Percentiles rank a stretch among this genome's conserved stretches.
These are phyloP conservation scores for Leccinum boreale DNA, from an alignment of 768 basidiomycete species.

Conservation along the genomic window DNA sequence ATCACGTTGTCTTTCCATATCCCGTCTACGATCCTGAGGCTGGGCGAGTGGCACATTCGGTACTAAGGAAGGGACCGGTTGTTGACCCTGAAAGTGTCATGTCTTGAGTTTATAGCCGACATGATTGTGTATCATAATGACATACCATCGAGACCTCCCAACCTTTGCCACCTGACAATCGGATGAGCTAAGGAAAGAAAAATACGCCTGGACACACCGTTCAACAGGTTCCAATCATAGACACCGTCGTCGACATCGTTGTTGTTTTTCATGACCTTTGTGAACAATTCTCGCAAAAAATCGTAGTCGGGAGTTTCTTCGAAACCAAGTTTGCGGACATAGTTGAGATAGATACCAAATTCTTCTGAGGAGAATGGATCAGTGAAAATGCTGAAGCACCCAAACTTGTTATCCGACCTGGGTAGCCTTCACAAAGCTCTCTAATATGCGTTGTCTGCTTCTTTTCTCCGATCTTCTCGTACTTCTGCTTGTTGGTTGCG, in stretches of 20 bases:
- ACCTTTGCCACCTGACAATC: constrained; percentile 72
- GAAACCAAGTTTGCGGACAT: constrained; percentile 97
- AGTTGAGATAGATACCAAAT: constrained; percentile 97
- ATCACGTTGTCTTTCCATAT: constrained; percentile 48
- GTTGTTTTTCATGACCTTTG: constrained; percentile 89
- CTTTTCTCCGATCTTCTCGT: constrained; percentile 99
- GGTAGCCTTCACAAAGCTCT: constrained; percentile 94
- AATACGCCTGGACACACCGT: constrained; percentile 46
- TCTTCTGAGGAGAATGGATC: constrained; percentile 61
- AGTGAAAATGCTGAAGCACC: constrained; percentile 2
- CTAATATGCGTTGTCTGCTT: constrained; percentile 98
- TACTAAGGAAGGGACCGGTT: constrained; percentile 61
- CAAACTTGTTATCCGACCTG: constrained; percentile 51
- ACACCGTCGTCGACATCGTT: constrained; percentile 90
- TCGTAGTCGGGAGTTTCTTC: constrained; percentile 99
- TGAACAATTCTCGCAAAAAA: constrained; percentile 92
- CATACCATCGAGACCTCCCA: constrained; percentile 84
- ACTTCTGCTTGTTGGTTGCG: constrained; percentile 99
- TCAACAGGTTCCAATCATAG: constrained; percentile 95
- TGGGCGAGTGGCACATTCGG: constrained; percentile 50
- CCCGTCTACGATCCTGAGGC: constrained; percentile 59
- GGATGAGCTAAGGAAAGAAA: constrained; percentile 7
- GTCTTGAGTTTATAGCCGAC: constrained; percentile 7
- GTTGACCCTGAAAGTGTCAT: constrained; percentile 47
- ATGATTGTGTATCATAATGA: constrained; percentile 15